Conservation (phyloP, 805 yeast species). For the Metschnikowia gelsemii region DNA sequence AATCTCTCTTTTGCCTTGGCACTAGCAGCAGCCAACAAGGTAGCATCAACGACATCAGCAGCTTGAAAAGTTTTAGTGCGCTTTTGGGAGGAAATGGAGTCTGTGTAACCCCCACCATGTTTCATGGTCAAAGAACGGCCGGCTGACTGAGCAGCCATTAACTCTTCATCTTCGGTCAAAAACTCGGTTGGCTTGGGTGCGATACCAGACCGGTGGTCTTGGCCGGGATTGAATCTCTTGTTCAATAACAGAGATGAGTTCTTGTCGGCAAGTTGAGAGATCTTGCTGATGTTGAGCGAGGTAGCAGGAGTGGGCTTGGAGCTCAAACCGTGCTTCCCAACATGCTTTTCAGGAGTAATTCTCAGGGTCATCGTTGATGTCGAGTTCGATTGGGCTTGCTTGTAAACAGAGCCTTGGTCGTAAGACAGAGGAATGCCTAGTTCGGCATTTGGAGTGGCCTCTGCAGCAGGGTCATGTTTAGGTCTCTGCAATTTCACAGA, state of each 20-base stretch:
- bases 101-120: slow-evolving; percentile 31
- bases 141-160: slow-evolving; percentile 57
- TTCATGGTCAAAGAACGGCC: slow-evolving; percentile 54
- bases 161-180: slow-evolving; percentile 42
- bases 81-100: slow-evolving; percentile 27
- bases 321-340: slow-evolving; percentile 36
- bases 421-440: slow-evolving; percentile 33
- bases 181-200: slow-evolving; percentile 27
- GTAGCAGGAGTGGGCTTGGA: slow-evolving; percentile 25
- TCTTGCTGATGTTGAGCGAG: slow-evolving; percentile 35
- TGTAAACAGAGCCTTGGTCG: slow-evolving; percentile 31
- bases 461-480: slow-evolving; percentile 43
- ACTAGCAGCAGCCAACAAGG: slow-evolving; percentile 49
- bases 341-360: slow-evolving; percentile 40
- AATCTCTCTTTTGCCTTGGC: slow-evolving; percentile 46
- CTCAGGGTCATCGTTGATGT: slow-evolving; percentile 46
- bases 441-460: slow-evolving; percentile 38
- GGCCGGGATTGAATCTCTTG: slow-evolving; percentile 43
- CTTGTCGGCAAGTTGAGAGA: slow-evolving; percentile 35
- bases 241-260: slow-evolving; percentile 41
- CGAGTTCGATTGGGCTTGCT: slow-evolving; percentile 40
- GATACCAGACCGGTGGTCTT: slow-evolving; percentile 43
- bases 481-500: slow-evolving; percentile 42
- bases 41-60: slow-evolving; percentile 45
- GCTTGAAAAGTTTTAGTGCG: slow-evolving; percentile 39